Evolutionary conservation across 2,329 filamentous ascomycete genomes (phyloP), one percentile per base, ranked within the genome.

Genomic region (Fusarium subtropicale): DNA sequence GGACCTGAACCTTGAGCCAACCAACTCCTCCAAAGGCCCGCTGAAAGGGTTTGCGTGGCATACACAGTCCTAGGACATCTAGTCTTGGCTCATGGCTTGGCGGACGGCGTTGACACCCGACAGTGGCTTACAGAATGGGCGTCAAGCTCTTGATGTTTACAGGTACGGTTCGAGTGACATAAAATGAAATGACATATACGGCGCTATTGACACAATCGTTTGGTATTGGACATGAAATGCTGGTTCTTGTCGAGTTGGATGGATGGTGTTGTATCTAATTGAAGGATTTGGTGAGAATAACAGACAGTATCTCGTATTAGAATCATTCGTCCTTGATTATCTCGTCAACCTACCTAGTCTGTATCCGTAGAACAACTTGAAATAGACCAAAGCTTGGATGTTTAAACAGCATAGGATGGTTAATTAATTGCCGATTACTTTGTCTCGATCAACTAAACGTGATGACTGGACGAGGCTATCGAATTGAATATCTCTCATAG

Each of bases 11-110:
- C 53, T 44, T 54, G 56, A 62, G 44, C 34, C 48, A 30, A 52
- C 34, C 48, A 51, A 15, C 22, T 26, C 24, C 10, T 41, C 24
- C 26, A 28, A 36, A 56, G 39, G 54, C 26, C 64, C 46, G 34
- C 47, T 62, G 50, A 24, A 54, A 51, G 50, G 58, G 64, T 66
- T 69, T 69, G 66, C 56, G 66, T 63, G 66, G 66, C 61, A 69
- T 50, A n/a, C 33, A 58, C 33, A 26, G 38, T 58, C 51, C 42
- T 31, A 50, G 47, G 46, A 54, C 42, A 56, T 47, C 57, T 48
- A 12, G 53, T 47, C 66, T 68, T 70, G 67, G 63, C 60, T 58
- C 44, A 42, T 24, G 60, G 48, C 62, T 71, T 67, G 67, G 62
- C 67, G 60, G 44, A 53, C 62, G 62, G 66, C 46, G 50, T 59